Conservation (phyloP, 2,329 filamentous ascomycete genomes). For the Xylariaceae sp. region DNA sequence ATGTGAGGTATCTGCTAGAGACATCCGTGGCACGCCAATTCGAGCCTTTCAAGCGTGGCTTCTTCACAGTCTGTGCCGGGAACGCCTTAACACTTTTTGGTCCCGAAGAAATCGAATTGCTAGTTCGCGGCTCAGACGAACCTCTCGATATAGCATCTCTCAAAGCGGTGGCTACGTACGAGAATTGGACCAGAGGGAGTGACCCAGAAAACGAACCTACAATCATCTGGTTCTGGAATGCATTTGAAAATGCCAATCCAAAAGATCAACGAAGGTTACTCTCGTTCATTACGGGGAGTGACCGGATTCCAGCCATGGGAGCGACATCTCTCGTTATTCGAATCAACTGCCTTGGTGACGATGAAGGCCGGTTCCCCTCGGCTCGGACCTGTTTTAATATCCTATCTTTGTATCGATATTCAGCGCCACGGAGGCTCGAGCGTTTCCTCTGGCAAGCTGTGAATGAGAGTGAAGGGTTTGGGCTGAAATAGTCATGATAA, state of each 20-base stretch:
- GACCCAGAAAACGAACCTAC: constrained; percentile 58
- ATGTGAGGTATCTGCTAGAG: constrained; percentile 77
- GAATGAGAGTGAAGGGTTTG: constrained; percentile 88
- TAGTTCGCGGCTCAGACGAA: constrained; percentile 82
- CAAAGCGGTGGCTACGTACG: constrained; percentile 73
- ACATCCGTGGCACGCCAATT: constrained; percentile 76
- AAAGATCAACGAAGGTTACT: constrained; percentile 73
- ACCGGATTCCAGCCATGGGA: constrained; percentile 85
- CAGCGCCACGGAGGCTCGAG: constrained; percentile 62
- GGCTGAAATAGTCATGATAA: constrained; percentile 45
- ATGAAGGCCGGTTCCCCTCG: constrained; percentile 71
- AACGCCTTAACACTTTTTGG: constrained; percentile 84
- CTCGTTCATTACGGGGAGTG: constrained; percentile 84
- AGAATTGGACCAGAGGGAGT: constrained; percentile 63
- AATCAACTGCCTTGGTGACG: constrained; percentile 70
- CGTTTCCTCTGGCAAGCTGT: constrained; percentile 78
- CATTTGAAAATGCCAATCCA: constrained; percentile 63
- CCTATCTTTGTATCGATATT: constrained; percentile 71
- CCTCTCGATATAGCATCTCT: constrained; percentile 73
- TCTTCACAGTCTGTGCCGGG: constrained; percentile 86
- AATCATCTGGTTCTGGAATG: constrained; percentile 84
- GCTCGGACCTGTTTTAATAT: constrained; percentile 91
- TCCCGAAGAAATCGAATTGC: constrained; percentile 85
- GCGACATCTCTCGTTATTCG: constrained; percentile 73
- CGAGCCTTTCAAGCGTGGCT: constrained; percentile 89